Evolutionary conservation across 805 yeast species (phyloP).

Genomic region (Monosporozyma solicola): DNA sequence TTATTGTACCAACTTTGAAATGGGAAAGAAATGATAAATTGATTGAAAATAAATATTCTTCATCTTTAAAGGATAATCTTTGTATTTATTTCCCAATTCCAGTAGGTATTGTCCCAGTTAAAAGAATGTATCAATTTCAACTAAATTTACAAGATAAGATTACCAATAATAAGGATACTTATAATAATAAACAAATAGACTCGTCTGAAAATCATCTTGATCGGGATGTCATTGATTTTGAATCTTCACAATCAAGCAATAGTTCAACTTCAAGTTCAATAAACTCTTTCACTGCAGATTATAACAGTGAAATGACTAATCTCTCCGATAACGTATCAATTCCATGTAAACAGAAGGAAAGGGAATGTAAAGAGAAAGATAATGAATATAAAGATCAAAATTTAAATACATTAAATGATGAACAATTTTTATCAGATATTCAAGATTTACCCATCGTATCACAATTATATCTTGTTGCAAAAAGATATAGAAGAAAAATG

Average conservation of each 20-base stretch:
- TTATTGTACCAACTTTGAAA: conserved; percentile 17
- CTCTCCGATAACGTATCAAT: background rate
- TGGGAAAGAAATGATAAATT: conserved; percentile 21
- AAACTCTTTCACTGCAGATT: conserved; percentile 3
- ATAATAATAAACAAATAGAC: background rate
- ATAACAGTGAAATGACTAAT: background rate
- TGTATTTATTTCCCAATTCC: conserved; percentile 21
- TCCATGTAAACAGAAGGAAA: background rate
- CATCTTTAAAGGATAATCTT: conserved; percentile 15
- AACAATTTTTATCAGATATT: background rate
- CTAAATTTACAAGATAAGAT: conserved; percentile 8
- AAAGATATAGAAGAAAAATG: conserved; percentile 13
- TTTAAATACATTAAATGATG: background rate
- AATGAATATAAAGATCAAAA: background rate
- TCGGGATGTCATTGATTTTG: background rate
- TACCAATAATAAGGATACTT: background rate
- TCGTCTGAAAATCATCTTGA: no score
- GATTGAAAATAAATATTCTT: conserved; percentile 12
- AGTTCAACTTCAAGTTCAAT: conserved; percentile 1
- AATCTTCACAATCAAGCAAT: background rate
- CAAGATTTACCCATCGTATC: conserved; percentile 7
- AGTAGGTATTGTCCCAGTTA: conserved; percentile 21
- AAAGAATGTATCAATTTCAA: conserved; percentile 21
- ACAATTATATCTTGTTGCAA: conserved; percentile 12
- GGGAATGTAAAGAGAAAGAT: background rate